Conservation (phyloP, 2,329 filamentous ascomycete genomes). For the Ramularia collo-cygni region DNA sequence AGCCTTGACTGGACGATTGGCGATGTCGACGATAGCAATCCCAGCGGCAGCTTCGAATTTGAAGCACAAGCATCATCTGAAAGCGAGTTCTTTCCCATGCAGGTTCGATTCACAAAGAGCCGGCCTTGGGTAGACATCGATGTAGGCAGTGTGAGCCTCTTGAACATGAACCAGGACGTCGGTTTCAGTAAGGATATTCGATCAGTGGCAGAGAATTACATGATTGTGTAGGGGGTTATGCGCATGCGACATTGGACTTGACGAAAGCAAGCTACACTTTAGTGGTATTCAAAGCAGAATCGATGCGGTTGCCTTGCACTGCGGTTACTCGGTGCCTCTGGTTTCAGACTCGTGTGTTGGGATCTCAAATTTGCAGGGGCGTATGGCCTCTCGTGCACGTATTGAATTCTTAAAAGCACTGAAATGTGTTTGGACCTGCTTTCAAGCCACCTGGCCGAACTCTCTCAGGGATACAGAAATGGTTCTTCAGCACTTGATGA, state of each 20-base stretch:
- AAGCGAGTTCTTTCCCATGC: constrained; percentile 97
- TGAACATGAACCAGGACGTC: constrained; percentile 72
- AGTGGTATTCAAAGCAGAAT: too few relatives aligned
- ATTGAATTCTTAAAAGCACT: too few relatives aligned
- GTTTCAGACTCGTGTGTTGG: too few relatives aligned
- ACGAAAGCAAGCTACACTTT: neutral
- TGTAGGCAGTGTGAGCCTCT: constrained; percentile 67
- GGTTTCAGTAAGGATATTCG: constrained; percentile 77
- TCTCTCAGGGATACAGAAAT: too few relatives aligned
- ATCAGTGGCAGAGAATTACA: constrained; percentile 67
- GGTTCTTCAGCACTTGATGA: too few relatives aligned
- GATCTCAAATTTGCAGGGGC: too few relatives aligned
- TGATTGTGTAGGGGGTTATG: constrained; percentile 56
- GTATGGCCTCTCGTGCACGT: too few relatives aligned
- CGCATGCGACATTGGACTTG: neutral
- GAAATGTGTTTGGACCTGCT: too few relatives aligned
- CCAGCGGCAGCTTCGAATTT: constrained; percentile 87
- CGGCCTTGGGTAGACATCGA: constrained; percentile 87
- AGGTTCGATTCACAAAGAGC: constrained; percentile 77
- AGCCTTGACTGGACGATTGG: constrained; percentile 92
- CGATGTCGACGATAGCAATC: constrained; percentile 71
- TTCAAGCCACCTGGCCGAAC: too few relatives aligned
- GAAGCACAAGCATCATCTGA: constrained; percentile 83
- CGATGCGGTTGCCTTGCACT: too few relatives aligned
- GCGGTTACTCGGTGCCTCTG: too few relatives aligned